Percentiles rank a stretch among this genome's conserved stretches.
Conservation (phyloP, 169 alveolate species). For the Perkinsus marinus region DNA sequence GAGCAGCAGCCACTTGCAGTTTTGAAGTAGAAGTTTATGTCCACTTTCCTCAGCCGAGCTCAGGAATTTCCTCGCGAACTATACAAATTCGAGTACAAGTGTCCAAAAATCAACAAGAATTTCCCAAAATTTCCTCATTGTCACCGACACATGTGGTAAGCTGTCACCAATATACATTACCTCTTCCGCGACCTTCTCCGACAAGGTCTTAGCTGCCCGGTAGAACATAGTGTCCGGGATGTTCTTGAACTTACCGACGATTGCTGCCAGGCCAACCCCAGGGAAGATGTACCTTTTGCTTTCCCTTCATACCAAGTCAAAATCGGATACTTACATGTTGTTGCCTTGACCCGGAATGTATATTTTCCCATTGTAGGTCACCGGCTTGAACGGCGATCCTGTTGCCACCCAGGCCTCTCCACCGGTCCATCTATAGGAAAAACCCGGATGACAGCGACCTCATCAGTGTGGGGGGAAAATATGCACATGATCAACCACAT, state of each 20-base stretch:
- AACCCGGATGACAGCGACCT: too few species aligned
- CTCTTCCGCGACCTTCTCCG: not conserved
- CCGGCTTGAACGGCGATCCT: conserved; percentile 37
- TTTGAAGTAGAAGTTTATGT: too few species aligned
- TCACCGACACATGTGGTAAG: too few species aligned
- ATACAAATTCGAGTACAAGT: too few species aligned
- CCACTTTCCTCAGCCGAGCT: too few species aligned
- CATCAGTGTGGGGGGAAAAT: too few species aligned
- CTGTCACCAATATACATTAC: not conserved
- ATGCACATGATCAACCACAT: too few species aligned
- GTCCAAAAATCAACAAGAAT: too few species aligned
- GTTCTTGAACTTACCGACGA: conserved; percentile 5
- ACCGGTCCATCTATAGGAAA: conserved; percentile 33
- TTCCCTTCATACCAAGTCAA: too few species aligned
- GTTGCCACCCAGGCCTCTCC: conserved; percentile 31
- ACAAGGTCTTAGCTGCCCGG: conserved; percentile 20
- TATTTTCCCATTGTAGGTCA: conserved; percentile 6
- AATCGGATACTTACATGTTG: not conserved
- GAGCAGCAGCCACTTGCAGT: not conserved
- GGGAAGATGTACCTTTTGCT: conserved; percentile 30
- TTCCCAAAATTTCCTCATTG: too few species aligned
- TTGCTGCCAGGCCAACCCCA: conserved; percentile 37
- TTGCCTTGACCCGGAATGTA: conserved; percentile 27
- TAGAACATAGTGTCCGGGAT: conserved; percentile 20
- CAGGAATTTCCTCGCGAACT: too few species aligned